Percentiles rank a stretch among this genome's conserved stretches.
These are phyloP conservation scores for Eustoma russellianum DNA, from an alignment of 257 asterid genomes.

Conservation along the genomic window DNA sequence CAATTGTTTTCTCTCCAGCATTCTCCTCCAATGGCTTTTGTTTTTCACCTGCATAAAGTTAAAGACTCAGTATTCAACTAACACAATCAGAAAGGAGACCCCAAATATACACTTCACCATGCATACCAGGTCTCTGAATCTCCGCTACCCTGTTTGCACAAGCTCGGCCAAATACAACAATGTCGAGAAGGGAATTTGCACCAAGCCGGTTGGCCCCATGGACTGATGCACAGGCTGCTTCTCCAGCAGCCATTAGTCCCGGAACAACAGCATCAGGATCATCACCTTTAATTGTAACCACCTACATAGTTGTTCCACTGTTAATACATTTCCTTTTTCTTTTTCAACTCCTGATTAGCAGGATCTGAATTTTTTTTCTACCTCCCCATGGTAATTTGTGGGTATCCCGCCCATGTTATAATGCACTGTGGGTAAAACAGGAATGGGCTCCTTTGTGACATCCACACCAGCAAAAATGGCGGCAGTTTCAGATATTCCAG, in stretches of 20 bases:
- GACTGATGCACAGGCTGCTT: slow-evolving; percentile 98
- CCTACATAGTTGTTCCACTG: slow-evolving; percentile 33
- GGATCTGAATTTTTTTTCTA: slow-evolving; percentile 11
- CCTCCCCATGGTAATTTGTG: slow-evolving; percentile 95
- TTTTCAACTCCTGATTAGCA: background rate
- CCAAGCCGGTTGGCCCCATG: slow-evolving; percentile 99
- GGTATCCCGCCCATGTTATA: slow-evolving; percentile 99
- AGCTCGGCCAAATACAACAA: slow-evolving; percentile 97
- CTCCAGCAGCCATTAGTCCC: slow-evolving; percentile 97
- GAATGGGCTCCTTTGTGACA: slow-evolving; percentile 96
- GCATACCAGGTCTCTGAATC: slow-evolving; percentile 65
- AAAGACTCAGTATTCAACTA: slow-evolving; percentile 12
- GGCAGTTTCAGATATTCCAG: slow-evolving; percentile 97
- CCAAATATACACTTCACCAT: background rate
- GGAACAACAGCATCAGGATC: slow-evolving; percentile 73
- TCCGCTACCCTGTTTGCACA: slow-evolving; percentile 97
- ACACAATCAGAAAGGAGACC: background rate
- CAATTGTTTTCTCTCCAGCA: slow-evolving; percentile 88
- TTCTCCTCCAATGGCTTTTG: slow-evolving; percentile 73
- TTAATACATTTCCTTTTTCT: background rate
- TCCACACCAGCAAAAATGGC: slow-evolving; percentile 98
- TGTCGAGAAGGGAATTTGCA: slow-evolving; percentile 96
- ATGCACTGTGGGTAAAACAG: slow-evolving; percentile 95
- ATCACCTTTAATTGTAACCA: slow-evolving; percentile 58
- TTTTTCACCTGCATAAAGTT: slow-evolving; percentile 48